Conservation (phyloP, 305 asterid genomes). For the Petunia hybrid region DNA sequence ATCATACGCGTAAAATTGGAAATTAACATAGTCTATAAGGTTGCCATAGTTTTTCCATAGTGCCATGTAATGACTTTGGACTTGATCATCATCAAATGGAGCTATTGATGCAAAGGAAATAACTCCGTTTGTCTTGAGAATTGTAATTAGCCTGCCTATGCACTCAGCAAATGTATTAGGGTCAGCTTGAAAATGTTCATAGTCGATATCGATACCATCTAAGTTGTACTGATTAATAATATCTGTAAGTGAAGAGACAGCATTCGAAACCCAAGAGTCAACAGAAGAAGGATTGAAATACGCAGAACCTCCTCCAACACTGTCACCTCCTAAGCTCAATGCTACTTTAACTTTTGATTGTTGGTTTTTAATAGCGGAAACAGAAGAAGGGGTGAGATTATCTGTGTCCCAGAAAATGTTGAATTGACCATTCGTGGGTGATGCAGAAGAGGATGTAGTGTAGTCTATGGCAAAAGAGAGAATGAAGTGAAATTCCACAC, state of each 20-base stretch:
- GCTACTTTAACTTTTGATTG: slow-evolving; percentile 65
- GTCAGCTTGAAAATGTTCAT: slow-evolving; percentile 60
- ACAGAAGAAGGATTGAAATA: slow-evolving; percentile 55
- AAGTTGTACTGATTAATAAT: slow-evolving; percentile 53
- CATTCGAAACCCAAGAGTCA: slow-evolving; percentile 66
- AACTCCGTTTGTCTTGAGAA: slow-evolving; percentile 52
- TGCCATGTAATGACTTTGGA: slow-evolving; percentile 64
- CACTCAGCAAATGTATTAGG: slow-evolving; percentile 55
- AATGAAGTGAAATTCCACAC: slow-evolving; percentile 72
- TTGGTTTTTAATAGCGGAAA: slow-evolving; percentile 50
- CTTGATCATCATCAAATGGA: slow-evolving; percentile 58
- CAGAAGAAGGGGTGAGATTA: slow-evolving; percentile 58
- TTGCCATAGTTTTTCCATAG: slow-evolving; percentile 61
- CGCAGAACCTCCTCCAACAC: slow-evolving; percentile 47
- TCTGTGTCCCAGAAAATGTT: slow-evolving; percentile 66
- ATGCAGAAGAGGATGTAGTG: slow-evolving; percentile 42
- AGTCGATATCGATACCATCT: slow-evolving; percentile 74
- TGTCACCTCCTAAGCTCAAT: slow-evolving; percentile 67
- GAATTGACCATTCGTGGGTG: slow-evolving; percentile 69
- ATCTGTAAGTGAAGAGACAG: slow-evolving; percentile 57
- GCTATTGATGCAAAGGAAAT: slow-evolving; percentile 79
- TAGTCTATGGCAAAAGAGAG: slow-evolving; percentile 77
- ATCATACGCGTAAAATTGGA: slow-evolving; percentile 74
- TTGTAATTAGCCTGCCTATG: slow-evolving; percentile 55
- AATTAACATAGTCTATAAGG: slow-evolving; percentile 67